A percentile compares a stretch with the other conserved stretches of the same genome.
These are phyloP conservation scores for Pseudogymnoascus destructans DNA, from an alignment of 2,329 filamentous ascomycete species.

Conservation along the genomic window DNA sequence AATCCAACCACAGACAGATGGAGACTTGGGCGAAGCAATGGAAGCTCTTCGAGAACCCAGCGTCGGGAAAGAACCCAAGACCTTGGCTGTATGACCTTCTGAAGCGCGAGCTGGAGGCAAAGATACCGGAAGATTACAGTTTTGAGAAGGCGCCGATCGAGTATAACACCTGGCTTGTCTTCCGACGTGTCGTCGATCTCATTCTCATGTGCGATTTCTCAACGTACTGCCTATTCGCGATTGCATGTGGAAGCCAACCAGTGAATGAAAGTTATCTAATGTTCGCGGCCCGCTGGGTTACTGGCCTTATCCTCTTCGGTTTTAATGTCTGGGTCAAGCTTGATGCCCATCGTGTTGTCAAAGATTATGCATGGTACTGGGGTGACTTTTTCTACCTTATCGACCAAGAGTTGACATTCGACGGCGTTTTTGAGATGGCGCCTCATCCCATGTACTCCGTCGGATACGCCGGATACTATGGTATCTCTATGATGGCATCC, in stretches of 20 bases:
- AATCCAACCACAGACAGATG: conserved; percentile 78
- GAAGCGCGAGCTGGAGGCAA: conserved; percentile 83
- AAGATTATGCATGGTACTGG: conserved; percentile 99
- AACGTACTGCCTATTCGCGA: conserved; percentile 90
- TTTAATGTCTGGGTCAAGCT: conserved; percentile 99
- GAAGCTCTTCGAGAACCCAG: conserved; percentile 73
- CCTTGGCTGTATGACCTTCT: conserved; percentile 73
- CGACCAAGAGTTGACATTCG: conserved; percentile 94
- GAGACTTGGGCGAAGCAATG: conserved; percentile 79
- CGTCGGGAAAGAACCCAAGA: conserved; percentile 67
- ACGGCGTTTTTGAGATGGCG: conserved; percentile 97
- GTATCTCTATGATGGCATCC: conserved; percentile 93
- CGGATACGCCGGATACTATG: conserved; percentile 94
- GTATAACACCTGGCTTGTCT: conserved; percentile 98
- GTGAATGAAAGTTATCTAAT: conserved; percentile 56
- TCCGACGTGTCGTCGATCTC: conserved; percentile 86
- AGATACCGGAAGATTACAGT: conserved; percentile 85
- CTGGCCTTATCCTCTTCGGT: conserved; percentile 64
- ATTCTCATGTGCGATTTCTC: conserved; percentile 98
- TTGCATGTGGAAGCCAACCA: conserved; percentile 70
- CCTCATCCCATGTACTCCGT: conserved; percentile 99
- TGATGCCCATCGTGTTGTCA: conserved; percentile 93
- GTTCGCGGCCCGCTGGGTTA: conserved; percentile 61
- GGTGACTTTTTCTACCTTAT: conserved; percentile 98
- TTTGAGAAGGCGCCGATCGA: conserved; percentile 89